phyloP scores from a whole-genome alignment of 2,329 filamentous ascomycete species.

The Botrytis elliptica region DNA sequence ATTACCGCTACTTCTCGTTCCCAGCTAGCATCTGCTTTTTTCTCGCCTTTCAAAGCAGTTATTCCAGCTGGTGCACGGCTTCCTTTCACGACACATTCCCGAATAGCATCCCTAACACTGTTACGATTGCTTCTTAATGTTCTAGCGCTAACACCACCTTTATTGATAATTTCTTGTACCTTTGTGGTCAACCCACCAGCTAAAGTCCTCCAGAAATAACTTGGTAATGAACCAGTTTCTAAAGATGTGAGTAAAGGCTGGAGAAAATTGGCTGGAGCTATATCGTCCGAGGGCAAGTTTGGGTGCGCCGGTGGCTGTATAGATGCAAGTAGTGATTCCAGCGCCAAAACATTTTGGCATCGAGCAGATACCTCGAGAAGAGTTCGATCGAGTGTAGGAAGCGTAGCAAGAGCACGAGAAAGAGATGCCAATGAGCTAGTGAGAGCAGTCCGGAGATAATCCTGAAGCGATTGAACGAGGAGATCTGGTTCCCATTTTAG shows the following conservation, averaged over 20 bases:
- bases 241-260: slow-evolving; percentile 72
- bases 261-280: slow-evolving; percentile 54
- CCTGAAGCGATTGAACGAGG: slow-evolving; percentile 73
- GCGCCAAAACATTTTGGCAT: slow-evolving; percentile 87
- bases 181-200: slow-evolving; percentile 73
- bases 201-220: slow-evolving; percentile 91
- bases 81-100: slow-evolving; percentile 79
- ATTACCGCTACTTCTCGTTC: slow-evolving; percentile 93
- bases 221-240: slow-evolving; percentile 82
- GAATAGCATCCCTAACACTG: slow-evolving; percentile 71
- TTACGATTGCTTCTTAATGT: slow-evolving; percentile 75
- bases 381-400: slow-evolving; percentile 79
- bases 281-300: slow-evolving; percentile 47
- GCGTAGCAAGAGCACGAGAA: slow-evolving; percentile 70
- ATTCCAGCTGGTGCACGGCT: slow-evolving; percentile 63
- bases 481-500: slow-evolving; percentile 57
- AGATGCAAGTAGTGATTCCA: slow-evolving; percentile 73
- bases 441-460: slow-evolving; percentile 77
- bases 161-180: slow-evolving; percentile 79
- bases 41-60: slow-evolving; percentile 53
- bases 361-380: slow-evolving; percentile 77
- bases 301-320: slow-evolving; percentile 69
- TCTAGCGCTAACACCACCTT: slow-evolving; percentile 80
- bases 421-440: slow-evolving; percentile 76
- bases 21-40: slow-evolving; percentile 60